Evolutionary conservation across 371 early-diverging fungal species (phyloP), one percentile per base, ranked within the genome.

Genomic region (Choanephora cucurbitarum): DNA sequence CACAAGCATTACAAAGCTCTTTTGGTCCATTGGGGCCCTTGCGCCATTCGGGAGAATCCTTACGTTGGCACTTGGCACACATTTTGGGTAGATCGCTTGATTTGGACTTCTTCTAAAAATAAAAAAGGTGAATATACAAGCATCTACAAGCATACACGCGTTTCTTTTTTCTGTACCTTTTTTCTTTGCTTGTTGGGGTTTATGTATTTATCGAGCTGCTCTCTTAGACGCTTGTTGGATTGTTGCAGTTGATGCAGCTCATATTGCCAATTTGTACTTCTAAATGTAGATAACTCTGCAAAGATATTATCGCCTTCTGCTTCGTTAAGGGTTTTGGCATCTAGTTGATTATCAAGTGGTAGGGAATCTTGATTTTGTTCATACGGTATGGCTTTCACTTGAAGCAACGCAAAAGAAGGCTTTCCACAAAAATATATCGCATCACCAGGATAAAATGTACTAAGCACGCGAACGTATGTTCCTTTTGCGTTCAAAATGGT

Each of bases 1-100:
- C 92, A 62, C 94, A 93, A 9, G 91, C 90, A 70, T 93, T 93
- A 75, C 94, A 93, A 18, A 93, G 77, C 34, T 91, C 81, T 54
- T 84, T 82, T n/a, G 87, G 84, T 15, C 91, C 90, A 54, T 84
- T 82, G 33, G 89, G 89, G 5, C 91, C 91, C 37, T 83, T 79
- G 24, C 94, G 79, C 94, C 94, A 93, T 51, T 87, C 87, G 15
- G 92, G 90, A 2, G 92, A 91, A 39, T 86, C 82, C 7, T 83
- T 87, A 7, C 86, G 79, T 33, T 81, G 80, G 65, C 93, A 93
- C 15, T 70, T 58, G 10, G 69, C 64, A 55, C 80, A 75, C 24
- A 79, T 72, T 41, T 67, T 69, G 8, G 55, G 52, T 28, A 46
- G 37, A 22, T 62, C 56, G 14, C 41, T 39, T 54, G 55, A 46